Evolutionary conservation across 306 rosid genomes (phyloP).

Genomic region (Prunus mume): DNA sequence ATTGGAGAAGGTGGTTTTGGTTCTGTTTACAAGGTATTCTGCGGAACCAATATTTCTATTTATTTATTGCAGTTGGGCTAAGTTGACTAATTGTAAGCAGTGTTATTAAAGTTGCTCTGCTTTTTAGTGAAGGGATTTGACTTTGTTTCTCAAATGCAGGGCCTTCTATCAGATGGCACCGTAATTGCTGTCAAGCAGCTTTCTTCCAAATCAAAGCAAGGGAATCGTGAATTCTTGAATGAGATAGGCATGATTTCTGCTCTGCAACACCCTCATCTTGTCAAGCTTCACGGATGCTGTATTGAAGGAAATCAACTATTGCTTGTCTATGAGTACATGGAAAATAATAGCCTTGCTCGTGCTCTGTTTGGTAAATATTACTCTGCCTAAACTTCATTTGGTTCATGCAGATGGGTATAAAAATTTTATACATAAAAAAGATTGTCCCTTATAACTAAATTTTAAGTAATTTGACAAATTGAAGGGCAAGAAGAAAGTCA

Average conservation of each 20-base stretch:
- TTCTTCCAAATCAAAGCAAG: constrained; percentile 45
- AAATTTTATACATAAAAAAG: neutral
- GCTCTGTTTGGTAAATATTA: constrained; percentile 39
- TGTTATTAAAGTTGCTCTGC: neutral
- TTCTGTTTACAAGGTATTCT: constrained; percentile 40
- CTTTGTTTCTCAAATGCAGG: constrained; percentile 25
- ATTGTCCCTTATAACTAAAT: neutral
- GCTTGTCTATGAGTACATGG: constrained; percentile 35
- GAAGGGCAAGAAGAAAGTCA: constrained; percentile 14
- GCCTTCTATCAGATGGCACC: constrained; percentile 25
- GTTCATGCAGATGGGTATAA: neutral
- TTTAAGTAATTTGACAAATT: neutral
- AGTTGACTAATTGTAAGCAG: too few species aligned
- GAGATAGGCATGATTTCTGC: constrained; percentile 48
- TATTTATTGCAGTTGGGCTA: neutral
- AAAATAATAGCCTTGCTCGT: constrained; percentile 30
- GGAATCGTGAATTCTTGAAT: constrained; percentile 37
- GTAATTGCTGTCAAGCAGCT: constrained; percentile 35
- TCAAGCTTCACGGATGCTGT: constrained; percentile 42
- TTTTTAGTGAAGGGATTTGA: neutral
- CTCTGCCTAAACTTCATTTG: neutral
- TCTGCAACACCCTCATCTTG: constrained; percentile 41
- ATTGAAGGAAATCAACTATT: constrained; percentile 38
- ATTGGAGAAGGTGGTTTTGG: constrained; percentile 58
- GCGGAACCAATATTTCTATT: neutral